phyloP scores from a whole-genome alignment of 2,329 filamentous ascomycete genomes.

The Trichoderma breve region DNA sequence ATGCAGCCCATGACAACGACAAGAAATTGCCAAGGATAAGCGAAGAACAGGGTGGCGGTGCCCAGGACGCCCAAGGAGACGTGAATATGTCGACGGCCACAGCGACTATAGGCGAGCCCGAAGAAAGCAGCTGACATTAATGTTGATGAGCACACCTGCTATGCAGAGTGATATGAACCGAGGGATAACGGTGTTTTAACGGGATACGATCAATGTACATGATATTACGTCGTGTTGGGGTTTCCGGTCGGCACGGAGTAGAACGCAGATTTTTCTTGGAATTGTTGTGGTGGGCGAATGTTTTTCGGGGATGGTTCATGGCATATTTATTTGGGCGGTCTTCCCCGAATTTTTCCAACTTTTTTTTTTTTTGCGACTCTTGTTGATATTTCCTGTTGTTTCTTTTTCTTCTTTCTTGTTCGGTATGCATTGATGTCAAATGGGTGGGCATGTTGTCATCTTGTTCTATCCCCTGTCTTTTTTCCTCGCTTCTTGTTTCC shows the following conservation, averaged over 20 bases:
- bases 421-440: neutral
- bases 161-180: neutral
- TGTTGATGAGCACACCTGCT: neutral
- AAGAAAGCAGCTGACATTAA: conserved; percentile 1
- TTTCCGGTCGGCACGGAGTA: neutral
- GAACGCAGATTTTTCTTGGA: neutral
- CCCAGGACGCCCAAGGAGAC: neutral
- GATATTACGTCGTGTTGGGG: conserved; percentile 3
- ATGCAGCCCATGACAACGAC: neutral
- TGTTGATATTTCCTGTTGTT: neutral
- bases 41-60: neutral
- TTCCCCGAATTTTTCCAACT: neutral
- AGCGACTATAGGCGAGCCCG: neutral
- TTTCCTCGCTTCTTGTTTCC: neutral
- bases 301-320: neutral
- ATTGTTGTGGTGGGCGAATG: neutral
- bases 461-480: neutral
- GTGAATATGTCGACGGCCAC: neutral
- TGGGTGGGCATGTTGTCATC: neutral
- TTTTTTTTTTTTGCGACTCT: neutral
- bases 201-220: conserved; percentile 5
- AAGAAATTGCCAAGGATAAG: conserved; percentile 4
- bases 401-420: neutral
- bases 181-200: neutral
- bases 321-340: conserved; percentile 8